phyloP scores from a whole-genome alignment of 805 yeast species.

The Myxozyma geophila region DNA sequence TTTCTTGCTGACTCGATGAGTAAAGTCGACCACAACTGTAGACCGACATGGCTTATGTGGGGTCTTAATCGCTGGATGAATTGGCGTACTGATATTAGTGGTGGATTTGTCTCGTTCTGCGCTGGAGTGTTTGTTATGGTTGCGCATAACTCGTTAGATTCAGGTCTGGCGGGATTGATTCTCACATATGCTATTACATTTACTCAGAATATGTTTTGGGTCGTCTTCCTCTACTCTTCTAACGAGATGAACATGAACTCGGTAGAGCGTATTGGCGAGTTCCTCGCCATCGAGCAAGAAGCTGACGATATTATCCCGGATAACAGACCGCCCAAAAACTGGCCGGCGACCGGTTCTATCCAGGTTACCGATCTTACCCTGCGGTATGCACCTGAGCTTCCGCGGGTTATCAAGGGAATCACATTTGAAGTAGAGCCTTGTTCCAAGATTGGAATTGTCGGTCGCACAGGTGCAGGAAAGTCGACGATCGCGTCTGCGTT shows the following conservation, averaged over 20 bases:
- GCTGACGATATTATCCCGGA: constrained; percentile 69
- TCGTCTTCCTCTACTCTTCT: constrained; percentile 84
- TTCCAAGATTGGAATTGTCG: constrained; percentile 90
- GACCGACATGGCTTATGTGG: constrained; percentile 95
- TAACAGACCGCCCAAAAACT: constrained; percentile 66
- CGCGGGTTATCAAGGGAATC: constrained; percentile 87
- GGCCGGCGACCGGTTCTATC: constrained; percentile 89
- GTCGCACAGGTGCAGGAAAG: constrained; percentile 98
- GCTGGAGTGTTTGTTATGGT: constrained; percentile 79
- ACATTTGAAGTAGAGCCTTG: constrained; percentile 78
- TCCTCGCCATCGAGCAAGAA: constrained; percentile 79
- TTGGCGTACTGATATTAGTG: constrained; percentile 80
- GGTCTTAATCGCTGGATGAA: constrained; percentile 93
- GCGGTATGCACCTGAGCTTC: constrained; percentile 85
- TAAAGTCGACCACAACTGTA: constrained; percentile 80
- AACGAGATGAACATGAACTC: constrained; percentile 97
- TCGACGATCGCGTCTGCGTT: constrained; percentile 94
- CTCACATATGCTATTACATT: constrained; percentile 89
- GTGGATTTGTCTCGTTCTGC: constrained; percentile 78
- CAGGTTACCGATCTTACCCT: constrained; percentile 76
- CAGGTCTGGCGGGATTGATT: constrained; percentile 95
- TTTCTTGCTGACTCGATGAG: constrained; percentile 79
- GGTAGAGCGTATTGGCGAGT: constrained; percentile 91
- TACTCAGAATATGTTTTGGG: constrained; percentile 88
- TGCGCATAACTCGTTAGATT: constrained; percentile 69